Evolutionary conservation across 2,329 filamentous ascomycete species (phyloP), one percentile per base, ranked within the genome.

Genomic region (Nothophoma quercina): DNA sequence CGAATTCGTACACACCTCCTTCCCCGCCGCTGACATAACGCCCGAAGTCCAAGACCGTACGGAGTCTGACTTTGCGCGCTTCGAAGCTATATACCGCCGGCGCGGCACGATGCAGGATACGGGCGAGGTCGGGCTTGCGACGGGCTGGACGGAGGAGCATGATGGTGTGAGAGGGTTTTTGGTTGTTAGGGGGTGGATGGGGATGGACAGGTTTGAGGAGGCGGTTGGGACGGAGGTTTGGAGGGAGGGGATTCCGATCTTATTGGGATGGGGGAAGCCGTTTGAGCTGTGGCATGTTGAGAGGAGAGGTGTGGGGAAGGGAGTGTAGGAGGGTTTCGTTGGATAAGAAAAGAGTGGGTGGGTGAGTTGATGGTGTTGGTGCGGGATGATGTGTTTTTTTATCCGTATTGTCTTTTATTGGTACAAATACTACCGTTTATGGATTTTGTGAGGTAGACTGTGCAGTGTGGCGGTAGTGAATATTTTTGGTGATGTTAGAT

Each of bases 261-360:
- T 51, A 13, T 21, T 51, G 15, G 34, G 34, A 2, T 51, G 41
- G 48, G 33, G 7, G 4, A 26, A n/a, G 18, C 40, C 34, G 13
- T 51, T 51, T 19, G 13, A 30, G n/a, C 5, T 48, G 34, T 40
- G 36, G 36, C 36, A 40, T 40, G 36, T 40, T 8, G 22, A 38
- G 35, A 23, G 21, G n/a, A n/a, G n/a, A n/a, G n/a, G n/a, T n/a
- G n/a, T n/a, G n/a, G n/a, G n/a, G n/a, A n/a, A n/a, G n/a, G n/a
- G n/a, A n/a, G n/a, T n/a, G n/a, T n/a, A n/a, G n/a, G n/a, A n/a
- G n/a, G n/a, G n/a, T n/a, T n/a, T n/a, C n/a, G n/a, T n/a, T n/a
- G n/a, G n/a, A n/a, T n/a, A n/a, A n/a, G n/a, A n/a, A n/a, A n/a
- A n/a, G n/a, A n/a, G n/a, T n/a, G n/a, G n/a, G n/a, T n/a, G n/a